Evolutionary conservation across 352 stramenopile genomes (phyloP).

Genomic region (Phytopythium chamaehyphon): DNA sequence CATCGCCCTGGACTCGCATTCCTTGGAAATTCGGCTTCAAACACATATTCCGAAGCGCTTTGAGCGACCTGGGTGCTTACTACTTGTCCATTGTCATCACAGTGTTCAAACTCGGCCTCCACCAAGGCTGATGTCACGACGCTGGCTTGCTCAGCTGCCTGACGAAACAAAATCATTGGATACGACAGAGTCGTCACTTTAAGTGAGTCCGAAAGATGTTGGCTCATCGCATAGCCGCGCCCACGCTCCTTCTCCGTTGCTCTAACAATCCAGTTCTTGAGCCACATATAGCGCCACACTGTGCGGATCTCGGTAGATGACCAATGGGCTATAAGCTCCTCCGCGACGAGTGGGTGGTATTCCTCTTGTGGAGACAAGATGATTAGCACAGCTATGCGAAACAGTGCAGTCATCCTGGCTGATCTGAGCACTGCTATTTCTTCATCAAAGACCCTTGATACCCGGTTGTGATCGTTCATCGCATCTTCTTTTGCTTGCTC

Average conservation of each 20-base stretch:
- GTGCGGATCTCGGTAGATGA: conserved; percentile 61
- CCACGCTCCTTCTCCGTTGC: conserved; percentile 66
- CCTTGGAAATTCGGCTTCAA: conserved; percentile 64
- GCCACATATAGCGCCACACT: conserved; percentile 82
- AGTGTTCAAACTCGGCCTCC: conserved; percentile 29
- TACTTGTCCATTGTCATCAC: background rate
- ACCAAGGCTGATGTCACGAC: conserved; percentile 65
- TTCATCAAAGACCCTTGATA: conserved; percentile 41
- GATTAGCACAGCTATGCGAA: conserved; percentile 79
- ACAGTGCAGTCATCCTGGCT: conserved; percentile 61
- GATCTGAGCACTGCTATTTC: conserved; percentile 54
- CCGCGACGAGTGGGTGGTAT: conserved; percentile 75
- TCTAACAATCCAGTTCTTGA: conserved; percentile 84
- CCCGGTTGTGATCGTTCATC: conserved; percentile 9
- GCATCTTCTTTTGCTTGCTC: conserved; percentile 58
- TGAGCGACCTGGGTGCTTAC: no score
- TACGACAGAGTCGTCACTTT: conserved; percentile 71
- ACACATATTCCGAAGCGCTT: no score
- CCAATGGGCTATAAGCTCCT: conserved; percentile 84
- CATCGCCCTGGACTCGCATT: conserved; percentile 71
- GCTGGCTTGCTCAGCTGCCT: conserved; percentile 69
- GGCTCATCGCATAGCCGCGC: conserved; percentile 58
- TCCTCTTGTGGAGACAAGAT: conserved; percentile 63
- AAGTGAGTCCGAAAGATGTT: conserved; percentile 61
- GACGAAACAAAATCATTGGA: conserved; percentile 61